These are phyloP conservation scores for Apiospora kogelbergensis DNA, from an alignment of 2,329 filamentous ascomycete species.

Conservation along the genomic window DNA sequence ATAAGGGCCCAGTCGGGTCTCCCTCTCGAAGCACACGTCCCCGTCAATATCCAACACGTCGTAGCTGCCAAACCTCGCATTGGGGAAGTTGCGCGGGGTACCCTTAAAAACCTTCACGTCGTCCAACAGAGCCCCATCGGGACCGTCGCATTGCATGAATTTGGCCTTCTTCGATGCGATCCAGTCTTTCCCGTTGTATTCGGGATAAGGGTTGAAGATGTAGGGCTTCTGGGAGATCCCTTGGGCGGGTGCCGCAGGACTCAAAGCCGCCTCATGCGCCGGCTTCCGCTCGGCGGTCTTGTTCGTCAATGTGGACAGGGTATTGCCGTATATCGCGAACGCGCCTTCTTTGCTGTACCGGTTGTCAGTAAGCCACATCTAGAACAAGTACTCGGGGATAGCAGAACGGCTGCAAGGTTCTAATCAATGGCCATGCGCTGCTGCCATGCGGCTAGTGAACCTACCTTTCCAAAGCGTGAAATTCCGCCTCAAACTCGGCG, in stretches of 20 bases:
- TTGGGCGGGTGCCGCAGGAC: slow-evolving; percentile 30
- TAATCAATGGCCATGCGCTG: background rate
- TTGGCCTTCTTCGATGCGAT: slow-evolving; percentile 49
- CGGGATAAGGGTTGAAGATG: slow-evolving; percentile 69
- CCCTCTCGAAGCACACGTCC: slow-evolving; percentile 66
- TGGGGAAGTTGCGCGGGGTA: slow-evolving; percentile 57
- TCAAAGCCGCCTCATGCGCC: slow-evolving; percentile 32
- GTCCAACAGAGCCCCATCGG: slow-evolving; percentile 54
- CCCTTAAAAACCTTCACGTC: slow-evolving; percentile 67
- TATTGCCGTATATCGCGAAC: slow-evolving; percentile 58
- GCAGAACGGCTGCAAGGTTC: background rate
- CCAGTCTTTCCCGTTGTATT: slow-evolving; percentile 66
- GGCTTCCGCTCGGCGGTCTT: slow-evolving; percentile 31
- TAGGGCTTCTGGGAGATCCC: slow-evolving; percentile 50
- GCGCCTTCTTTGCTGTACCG: slow-evolving; percentile 41
- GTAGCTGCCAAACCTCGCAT: slow-evolving; percentile 63
- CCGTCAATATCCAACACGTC: slow-evolving; percentile 59
- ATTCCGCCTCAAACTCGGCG: slow-evolving; percentile 26
- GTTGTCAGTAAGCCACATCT: slow-evolving; percentile 22
- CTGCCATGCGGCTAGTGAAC: slow-evolving; percentile 38
- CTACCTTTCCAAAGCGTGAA: slow-evolving; percentile 25
- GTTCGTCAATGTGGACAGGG: slow-evolving; percentile 45
- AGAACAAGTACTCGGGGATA: no score
- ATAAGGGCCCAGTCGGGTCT: slow-evolving; percentile 69
- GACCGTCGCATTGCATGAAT: slow-evolving; percentile 65